phyloP scores from a whole-genome alignment of 139 green algal genomes.

The Chlorella vulgaris region DNA sequence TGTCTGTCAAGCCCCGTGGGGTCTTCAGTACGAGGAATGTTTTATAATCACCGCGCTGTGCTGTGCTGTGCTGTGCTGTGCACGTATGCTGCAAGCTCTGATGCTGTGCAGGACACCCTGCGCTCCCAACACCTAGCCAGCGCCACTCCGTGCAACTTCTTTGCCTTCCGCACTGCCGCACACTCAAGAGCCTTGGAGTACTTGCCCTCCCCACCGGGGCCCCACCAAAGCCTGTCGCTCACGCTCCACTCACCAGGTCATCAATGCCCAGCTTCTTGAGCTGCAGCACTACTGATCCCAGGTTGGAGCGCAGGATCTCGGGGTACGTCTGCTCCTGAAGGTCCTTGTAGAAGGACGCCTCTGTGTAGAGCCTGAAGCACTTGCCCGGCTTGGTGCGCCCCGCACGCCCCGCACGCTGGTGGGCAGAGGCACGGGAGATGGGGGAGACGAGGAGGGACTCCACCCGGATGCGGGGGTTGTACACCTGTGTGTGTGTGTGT shows the following conservation, averaged over 20 bases:
- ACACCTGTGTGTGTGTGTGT: slow-evolving; percentile 47
- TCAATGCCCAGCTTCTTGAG: slow-evolving; percentile 99
- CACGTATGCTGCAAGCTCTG: background rate
- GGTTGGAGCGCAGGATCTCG: slow-evolving; percentile 98
- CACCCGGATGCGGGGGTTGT: slow-evolving; percentile 97
- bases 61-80: background rate
- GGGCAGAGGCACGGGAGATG: slow-evolving; percentile 93
- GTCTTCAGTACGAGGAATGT: slow-evolving; percentile 80
- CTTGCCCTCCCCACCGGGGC: too few relatives aligned
- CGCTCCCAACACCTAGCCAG: too few relatives aligned
- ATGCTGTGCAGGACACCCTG: too few relatives aligned
- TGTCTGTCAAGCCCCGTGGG: slow-evolving; percentile 36
- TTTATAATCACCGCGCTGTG: slow-evolving; percentile 50
- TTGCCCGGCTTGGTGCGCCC: slow-evolving; percentile 97
- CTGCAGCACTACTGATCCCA: slow-evolving; percentile 96
- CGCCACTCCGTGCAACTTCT: background rate
- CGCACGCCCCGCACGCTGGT: slow-evolving; percentile 95
- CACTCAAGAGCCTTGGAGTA: background rate
- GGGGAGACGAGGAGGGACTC: slow-evolving; percentile 98
- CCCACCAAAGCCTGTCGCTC: too few relatives aligned
- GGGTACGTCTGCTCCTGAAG: slow-evolving; percentile 99
- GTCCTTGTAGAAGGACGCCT: slow-evolving; percentile 91
- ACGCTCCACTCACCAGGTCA: slow-evolving; percentile 93
- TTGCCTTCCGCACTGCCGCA: background rate
- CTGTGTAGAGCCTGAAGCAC: slow-evolving; percentile 98